Conservation (phyloP, 345 rosid species). For the Excoecaria agallocha region DNA sequence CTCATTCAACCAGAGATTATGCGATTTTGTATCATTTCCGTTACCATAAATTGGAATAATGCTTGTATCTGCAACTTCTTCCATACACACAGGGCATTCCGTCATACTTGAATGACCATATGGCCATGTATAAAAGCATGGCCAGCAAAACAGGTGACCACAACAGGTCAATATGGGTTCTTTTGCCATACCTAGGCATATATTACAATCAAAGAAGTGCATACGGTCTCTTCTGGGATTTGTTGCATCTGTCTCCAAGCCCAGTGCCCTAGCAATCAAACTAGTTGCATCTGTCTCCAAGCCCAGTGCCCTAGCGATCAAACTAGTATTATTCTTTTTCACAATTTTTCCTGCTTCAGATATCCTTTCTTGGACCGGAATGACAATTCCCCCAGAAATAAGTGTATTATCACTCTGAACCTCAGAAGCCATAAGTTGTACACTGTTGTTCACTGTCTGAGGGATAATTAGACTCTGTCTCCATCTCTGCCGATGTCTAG, state of each 20-base stretch:
- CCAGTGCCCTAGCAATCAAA: slow-evolving; percentile 41
- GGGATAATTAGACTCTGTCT: slow-evolving; percentile 19
- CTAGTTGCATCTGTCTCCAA: slow-evolving; percentile 8
- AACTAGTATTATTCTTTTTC: slow-evolving; percentile 26
- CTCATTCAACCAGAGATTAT: slow-evolving; percentile 32
- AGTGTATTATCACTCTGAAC: slow-evolving; percentile 17
- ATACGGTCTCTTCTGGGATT: slow-evolving; percentile 25
- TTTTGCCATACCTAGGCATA: slow-evolving; percentile 23
- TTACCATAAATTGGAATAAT: slow-evolving; percentile 61
- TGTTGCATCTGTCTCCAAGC: slow-evolving; percentile 25
- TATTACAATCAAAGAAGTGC: slow-evolving; percentile 32
- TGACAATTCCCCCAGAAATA: slow-evolving; percentile 13
- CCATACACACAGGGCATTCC: slow-evolving; percentile 42
- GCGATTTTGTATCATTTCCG: slow-evolving; percentile 22
- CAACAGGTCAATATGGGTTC: slow-evolving; percentile 27
- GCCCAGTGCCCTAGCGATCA: slow-evolving; percentile 30
- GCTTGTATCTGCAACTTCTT: slow-evolving; percentile 43
- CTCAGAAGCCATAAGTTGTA: slow-evolving; percentile 22
- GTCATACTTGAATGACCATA: slow-evolving; percentile 20
- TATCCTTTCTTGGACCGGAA: slow-evolving; percentile 28
- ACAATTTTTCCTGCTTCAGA: slow-evolving; percentile 24
- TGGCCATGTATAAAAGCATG: slow-evolving; percentile 23
- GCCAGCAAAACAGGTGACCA: slow-evolving; percentile 33
- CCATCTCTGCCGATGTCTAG: slow-evolving; percentile 45
- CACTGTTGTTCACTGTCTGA: slow-evolving; percentile 14